These are phyloP conservation scores for Saccharomycopsis babjevae DNA, from an alignment of 805 yeast genomes.

Conservation along the genomic window DNA sequence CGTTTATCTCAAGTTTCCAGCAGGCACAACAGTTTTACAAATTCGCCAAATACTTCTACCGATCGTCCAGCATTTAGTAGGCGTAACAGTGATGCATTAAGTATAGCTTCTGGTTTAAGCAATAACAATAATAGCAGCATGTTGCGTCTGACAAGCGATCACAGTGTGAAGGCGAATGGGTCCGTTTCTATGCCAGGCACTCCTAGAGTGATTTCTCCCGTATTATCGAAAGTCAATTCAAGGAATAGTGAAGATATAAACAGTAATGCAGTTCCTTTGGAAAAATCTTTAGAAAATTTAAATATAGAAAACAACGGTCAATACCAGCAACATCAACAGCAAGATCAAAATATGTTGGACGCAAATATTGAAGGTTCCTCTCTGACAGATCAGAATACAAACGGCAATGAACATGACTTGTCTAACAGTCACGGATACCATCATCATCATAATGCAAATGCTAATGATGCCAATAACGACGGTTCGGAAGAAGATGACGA, in stretches of 20 bases:
- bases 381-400: neutral
- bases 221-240: conserved; percentile 8
- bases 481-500: neutral
- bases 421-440: neutral
- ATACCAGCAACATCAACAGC: neutral
- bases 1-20: conserved; percentile 8
- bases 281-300: neutral
- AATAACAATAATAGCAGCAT: neutral
- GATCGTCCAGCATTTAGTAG: conserved; percentile 3
- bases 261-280: neutral
- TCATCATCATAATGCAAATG: neutral
- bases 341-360: neutral
- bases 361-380: conserved; percentile 19
- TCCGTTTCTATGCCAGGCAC: conserved; percentile 9
- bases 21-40: conserved; percentile 12
- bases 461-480: neutral
- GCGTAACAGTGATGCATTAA: conserved; percentile 11
- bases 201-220: conserved; percentile 11
- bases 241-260: conserved; percentile 3
- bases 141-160: neutral
- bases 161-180: neutral
- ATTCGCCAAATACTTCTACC: neutral
- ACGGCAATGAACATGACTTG: conserved; percentile 1
- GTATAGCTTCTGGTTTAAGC: conserved; percentile 7
- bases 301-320: neutral